Conservation (phyloP, 768 basidiomycete species). For the Hygrophoropsis aurantiaca region DNA sequence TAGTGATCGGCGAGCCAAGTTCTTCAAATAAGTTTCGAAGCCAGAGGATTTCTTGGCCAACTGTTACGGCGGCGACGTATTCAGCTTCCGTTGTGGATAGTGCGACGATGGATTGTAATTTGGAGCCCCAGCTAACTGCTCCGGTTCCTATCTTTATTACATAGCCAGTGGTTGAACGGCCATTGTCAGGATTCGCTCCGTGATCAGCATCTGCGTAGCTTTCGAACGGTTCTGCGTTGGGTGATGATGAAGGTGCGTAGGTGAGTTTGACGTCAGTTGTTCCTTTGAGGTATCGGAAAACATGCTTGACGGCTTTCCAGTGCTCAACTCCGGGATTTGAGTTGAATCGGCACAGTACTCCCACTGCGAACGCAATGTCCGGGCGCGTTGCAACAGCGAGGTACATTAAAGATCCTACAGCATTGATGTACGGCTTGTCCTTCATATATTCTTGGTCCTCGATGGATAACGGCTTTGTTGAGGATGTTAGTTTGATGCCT, state of each 20-base stretch:
- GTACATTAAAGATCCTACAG: conserved; percentile 14
- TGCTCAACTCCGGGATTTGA: conserved; percentile 21
- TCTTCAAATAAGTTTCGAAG: conserved; percentile 24
- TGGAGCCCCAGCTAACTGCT: conserved; percentile 33
- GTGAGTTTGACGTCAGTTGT: conserved; percentile 5
- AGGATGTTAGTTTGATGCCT: not conserved
- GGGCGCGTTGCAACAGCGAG: conserved; percentile 12
- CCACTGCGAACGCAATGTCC: conserved; percentile 22
- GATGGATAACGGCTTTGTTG: conserved; percentile 3
- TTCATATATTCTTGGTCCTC: conserved; percentile 7
- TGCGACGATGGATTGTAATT: conserved; percentile 32
- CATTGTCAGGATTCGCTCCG: conserved; percentile 22
- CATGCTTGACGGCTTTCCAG: conserved; percentile 19
- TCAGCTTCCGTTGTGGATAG: conserved; percentile 38
- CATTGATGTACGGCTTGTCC: conserved; percentile 10
- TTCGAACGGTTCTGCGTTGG: conserved; percentile 11
- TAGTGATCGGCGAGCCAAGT: conserved; percentile 7
- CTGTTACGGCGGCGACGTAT: conserved; percentile 29
- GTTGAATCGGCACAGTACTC: conserved; percentile 18
- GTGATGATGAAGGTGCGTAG: not conserved
- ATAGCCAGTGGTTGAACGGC: conserved; percentile 31
- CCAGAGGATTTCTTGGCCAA: conserved; percentile 26
- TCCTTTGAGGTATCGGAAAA: conserved; percentile 17
- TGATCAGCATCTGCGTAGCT: conserved; percentile 30
- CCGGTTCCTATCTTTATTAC: conserved; percentile 21